Evolutionary conservation across 2,329 filamentous ascomycete genomes (phyloP), one percentile per base, ranked within the genome.

Genomic region (Cadophora luteo-olivacea): DNA sequence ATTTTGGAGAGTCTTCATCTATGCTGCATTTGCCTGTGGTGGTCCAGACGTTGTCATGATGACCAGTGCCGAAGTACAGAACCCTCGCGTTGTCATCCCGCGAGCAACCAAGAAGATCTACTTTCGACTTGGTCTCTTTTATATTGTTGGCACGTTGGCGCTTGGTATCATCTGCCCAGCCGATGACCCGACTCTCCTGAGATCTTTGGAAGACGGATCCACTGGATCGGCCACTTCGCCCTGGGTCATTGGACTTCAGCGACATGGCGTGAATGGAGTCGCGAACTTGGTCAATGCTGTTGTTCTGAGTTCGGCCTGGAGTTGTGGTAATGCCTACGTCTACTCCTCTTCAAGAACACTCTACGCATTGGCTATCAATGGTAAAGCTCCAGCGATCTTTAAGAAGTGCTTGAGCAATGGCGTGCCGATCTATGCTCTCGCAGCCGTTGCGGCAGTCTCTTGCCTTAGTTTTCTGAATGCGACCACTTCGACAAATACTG

Each of bases 81-180:
- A 86, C 68, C 86, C 86, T 0, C 73, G 84, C 8, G 76, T 78
- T 41, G 82, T 81, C 64, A 84, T 87, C 54, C 86, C 86, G 52
- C 84, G 84, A 73, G 85, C 84, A 7, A 65, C 65, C 11, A 62
- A 64, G 52, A 79, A 82, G 64, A 81, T 86, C 32, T 87, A 87
- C 73, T 86, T 81, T 74, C 84, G 85, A 69, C 82, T 87, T 41
- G 75, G 84, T 3, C 80, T 85, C 72, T 88, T 88, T 76, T 90
- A 90, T 74, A 72, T 80, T 65, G 78, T 81, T 11, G 74, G 77
- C 32, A 75, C 79, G 29, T 75, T 82, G 61, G 76, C 78, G 9
- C 76, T 81, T 45, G 87, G 87, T 45, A 83, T 90, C 25, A 78
- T 78, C 64, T 78, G 80, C 54, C 78, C 80, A 2, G 81, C 79